A percentile compares a stretch with the other conserved stretches of the same genome.
phyloP scores from a whole-genome alignment of 2,329 filamentous ascomycete species.

The Drechslera avenae region DNA sequence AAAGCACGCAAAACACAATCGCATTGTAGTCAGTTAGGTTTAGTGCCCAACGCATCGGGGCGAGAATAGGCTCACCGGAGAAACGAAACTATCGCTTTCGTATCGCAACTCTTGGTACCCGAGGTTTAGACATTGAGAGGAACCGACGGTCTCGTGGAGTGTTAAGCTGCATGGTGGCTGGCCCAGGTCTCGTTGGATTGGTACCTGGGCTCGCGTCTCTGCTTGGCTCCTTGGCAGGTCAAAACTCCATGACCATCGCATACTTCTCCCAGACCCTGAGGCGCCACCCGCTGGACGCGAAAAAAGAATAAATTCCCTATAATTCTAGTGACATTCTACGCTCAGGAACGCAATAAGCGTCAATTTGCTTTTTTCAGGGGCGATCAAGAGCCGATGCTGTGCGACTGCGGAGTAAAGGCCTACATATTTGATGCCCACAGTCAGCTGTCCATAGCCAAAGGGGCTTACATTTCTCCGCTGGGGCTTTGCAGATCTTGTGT shows the following conservation, averaged over 20 bases:
- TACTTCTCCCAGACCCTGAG: constrained; percentile 1
- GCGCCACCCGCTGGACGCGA: background rate
- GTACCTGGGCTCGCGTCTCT: background rate
- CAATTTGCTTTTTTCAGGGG: too few relatives aligned
- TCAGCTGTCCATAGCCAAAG: too few relatives aligned
- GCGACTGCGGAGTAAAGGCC: too few relatives aligned
- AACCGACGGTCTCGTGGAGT: constrained; percentile 1
- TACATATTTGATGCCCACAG: too few relatives aligned
- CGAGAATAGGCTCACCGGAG: background rate
- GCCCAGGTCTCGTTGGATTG: background rate
- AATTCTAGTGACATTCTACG: background rate
- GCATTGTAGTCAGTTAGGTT: too few relatives aligned
- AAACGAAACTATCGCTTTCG: background rate
- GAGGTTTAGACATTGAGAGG: background rate
- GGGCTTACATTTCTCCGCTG: too few relatives aligned
- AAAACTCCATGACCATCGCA: constrained; percentile 5
- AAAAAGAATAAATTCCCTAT: background rate
- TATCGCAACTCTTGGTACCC: background rate
- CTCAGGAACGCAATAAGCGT: too few relatives aligned
- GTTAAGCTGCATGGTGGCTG: constrained; percentile 10
- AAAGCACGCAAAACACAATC: too few relatives aligned
- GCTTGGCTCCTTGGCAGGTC: constrained; percentile 6
- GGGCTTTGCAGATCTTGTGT: too few relatives aligned
- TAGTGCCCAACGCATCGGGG: background rate
- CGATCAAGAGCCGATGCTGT: too few relatives aligned